Evolutionary conservation across 208 protist genomes (phyloP), one percentile per base, ranked within the genome.

Genomic region (Acanthamoeba healyi): DNA sequence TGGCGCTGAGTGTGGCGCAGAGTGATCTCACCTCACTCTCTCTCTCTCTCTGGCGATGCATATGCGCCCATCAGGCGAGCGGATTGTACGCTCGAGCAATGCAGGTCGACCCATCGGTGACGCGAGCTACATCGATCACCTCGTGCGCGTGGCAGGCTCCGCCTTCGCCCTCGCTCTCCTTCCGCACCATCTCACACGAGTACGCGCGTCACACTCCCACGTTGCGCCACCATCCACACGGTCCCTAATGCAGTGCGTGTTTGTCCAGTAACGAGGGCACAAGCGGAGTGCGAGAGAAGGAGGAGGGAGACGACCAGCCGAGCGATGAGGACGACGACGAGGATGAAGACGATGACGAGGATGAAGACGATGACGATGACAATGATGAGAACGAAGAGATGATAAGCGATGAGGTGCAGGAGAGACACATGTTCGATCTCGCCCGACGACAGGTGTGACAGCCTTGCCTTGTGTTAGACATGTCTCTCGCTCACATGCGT

Each of bases 341-440:
- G 44, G 3, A 29, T 56, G 5, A 17, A 12, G 17, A 42, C 46
- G 74, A 84, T 6, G 44, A 56, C 24, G 42, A 56, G 58, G 74
- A 84, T 24, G 74, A 84, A 58, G 38, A 38, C 5, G 74, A 51
- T 49, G 72, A 81, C 9, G 72, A 81, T 29, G 29, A 56, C 1
- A 42, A 84, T 10, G 74, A 84, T 56, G 74, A 82, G 0, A 32
- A 74, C 9, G 65, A 79, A 14, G 70, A 79, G 2, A 44, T 58
- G 29, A 84, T 84, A 22, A 38, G 40, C 40, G 74, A 84, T 17
- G 74, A 84, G 46, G 44, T 56, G 74, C 74, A 84, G 32, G 74
- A 84, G 42, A 40, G 74, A 58, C 74, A 84, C 46, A 84, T 84
- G 74, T 84, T 84, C 40, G 74, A 84, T 42, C 74, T 84, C 12